A percentile compares a stretch with the other conserved stretches of the same genome.
phyloP scores from a whole-genome alignment of 108 stramenopile species.

The Skeletonema grethae region DNA sequence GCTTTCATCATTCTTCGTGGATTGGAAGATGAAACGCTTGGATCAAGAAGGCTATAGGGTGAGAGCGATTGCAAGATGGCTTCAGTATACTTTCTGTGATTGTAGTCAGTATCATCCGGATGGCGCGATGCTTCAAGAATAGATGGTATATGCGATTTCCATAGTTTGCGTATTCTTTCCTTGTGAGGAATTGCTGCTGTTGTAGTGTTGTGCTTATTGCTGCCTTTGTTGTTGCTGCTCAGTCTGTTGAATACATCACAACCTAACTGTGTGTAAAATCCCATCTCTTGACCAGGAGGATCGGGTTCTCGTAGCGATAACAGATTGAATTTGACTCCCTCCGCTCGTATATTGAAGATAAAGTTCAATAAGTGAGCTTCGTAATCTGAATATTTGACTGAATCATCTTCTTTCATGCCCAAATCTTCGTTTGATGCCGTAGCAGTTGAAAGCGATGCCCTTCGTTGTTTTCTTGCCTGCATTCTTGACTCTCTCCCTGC shows the following conservation, averaged over 20 bases:
- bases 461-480: slow-evolving; percentile 6
- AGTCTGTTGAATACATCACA: slow-evolving; percentile 38
- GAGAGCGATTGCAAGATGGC: slow-evolving; percentile 37
- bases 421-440: not conserved
- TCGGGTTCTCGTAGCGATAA: slow-evolving; percentile 24
- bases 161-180: slow-evolving; percentile 38
- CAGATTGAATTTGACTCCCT: slow-evolving; percentile 13
- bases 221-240: slow-evolving; percentile 1
- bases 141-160: slow-evolving; percentile 39
- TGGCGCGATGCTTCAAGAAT: slow-evolving; percentile 48
- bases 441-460: not conserved
- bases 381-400: slow-evolving; percentile 21
- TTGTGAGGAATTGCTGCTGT: not conserved
- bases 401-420: slow-evolving; percentile 9
- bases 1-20: slow-evolving; percentile 2
- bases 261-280: slow-evolving; percentile 31
- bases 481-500: slow-evolving; percentile 35
- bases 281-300: slow-evolving; percentile 37
- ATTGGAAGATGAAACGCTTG: slow-evolving; percentile 5
- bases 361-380: slow-evolving; percentile 24
- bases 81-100: slow-evolving; percentile 34
- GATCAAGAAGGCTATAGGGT: slow-evolving; percentile 29
- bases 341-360: slow-evolving; percentile 20
- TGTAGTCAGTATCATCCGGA: slow-evolving; percentile 27
- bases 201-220: too few species aligned